phyloP scores from a whole-genome alignment of 2,329 filamentous ascomycete species.

The Colletotrichum tamarilloi region DNA sequence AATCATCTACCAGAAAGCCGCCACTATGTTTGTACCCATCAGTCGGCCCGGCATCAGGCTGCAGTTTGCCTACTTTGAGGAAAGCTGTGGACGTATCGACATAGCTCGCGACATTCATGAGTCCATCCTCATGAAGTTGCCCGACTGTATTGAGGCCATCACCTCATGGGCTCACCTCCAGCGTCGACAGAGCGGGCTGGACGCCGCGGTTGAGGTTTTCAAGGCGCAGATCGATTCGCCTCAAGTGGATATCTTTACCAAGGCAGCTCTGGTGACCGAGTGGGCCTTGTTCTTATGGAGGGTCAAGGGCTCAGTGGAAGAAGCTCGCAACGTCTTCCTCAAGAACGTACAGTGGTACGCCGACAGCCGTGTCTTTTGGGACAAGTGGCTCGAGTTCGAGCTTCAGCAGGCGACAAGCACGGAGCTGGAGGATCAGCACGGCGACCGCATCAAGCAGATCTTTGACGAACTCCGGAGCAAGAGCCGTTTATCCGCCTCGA shows the following conservation, averaged over 20 bases:
- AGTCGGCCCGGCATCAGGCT: conserved; percentile 85
- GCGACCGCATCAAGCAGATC: conserved; percentile 82
- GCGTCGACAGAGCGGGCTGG: conserved; percentile 83
- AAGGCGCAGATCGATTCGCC: conserved; percentile 82
- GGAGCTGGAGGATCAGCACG: conserved; percentile 72
- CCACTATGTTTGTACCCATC: conserved; percentile 87
- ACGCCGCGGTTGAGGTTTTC: conserved; percentile 86
- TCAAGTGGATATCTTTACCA: conserved; percentile 79
- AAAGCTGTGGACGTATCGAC: conserved; percentile 80
- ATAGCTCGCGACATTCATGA: conserved; percentile 87
- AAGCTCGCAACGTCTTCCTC: conserved; percentile 85
- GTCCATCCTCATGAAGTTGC: conserved; percentile 79
- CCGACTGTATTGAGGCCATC: conserved; percentile 88
- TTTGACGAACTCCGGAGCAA: conserved; percentile 79
- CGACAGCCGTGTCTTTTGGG: conserved; percentile 91
- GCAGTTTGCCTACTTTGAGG: conserved; percentile 95
- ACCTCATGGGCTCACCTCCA: conserved; percentile 88
- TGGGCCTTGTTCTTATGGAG: conserved; percentile 92
- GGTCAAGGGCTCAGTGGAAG: conserved; percentile 81
- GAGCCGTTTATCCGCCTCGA: conserved; percentile 73
- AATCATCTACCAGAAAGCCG: conserved; percentile 90
- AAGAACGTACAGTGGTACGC: conserved; percentile 86
- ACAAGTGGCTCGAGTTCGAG: conserved; percentile 89
- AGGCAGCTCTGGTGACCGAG: conserved; percentile 87
- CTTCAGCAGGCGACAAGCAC: conserved; percentile 80